A percentile compares a stretch with the other conserved stretches of the same genome.
Evolutionary conservation across 2,329 filamentous ascomycete species (phyloP).

Genomic region (Aureobasidium sp.): DNA sequence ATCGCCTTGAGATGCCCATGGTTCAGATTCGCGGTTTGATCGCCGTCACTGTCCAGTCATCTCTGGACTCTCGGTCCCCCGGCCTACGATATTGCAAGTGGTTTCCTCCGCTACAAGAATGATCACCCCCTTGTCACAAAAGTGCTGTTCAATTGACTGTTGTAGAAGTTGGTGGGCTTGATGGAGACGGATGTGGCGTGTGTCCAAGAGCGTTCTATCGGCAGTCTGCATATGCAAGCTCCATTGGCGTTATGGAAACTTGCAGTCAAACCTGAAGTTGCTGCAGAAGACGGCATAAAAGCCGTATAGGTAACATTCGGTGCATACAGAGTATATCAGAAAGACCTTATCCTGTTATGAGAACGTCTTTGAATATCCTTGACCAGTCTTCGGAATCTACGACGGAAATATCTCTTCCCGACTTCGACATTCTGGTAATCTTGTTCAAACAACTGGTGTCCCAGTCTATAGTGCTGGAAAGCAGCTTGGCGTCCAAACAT

Average conservation of each 20-base stretch:
- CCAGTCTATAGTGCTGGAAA: neutral
- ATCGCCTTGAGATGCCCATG: conserved; percentile 7
- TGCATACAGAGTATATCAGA: conserved; percentile 9
- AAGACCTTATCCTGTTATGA: neutral
- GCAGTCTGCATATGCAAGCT: conserved; percentile 13
- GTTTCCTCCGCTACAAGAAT: neutral
- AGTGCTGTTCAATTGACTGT: neutral
- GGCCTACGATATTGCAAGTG: neutral
- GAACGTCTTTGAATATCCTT: neutral
- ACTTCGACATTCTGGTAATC: neutral
- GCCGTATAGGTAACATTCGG: conserved; percentile 3
- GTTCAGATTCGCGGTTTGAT: neutral
- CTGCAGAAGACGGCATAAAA: conserved; percentile 6
- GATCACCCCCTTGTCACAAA: neutral
- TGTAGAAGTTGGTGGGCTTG: neutral
- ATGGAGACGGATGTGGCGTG: neutral
- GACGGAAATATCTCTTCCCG: neutral
- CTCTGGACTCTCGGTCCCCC: neutral
- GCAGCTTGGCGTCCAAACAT: conserved; percentile 3
- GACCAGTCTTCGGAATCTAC: neutral
- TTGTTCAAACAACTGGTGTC: neutral
- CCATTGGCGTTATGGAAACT: conserved; percentile 7
- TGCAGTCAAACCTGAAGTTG: conserved; percentile 10
- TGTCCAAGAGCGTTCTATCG: conserved; percentile 4
- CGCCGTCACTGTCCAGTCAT: neutral